Percentiles rank a stretch among this genome's conserved stretches.
Evolutionary conservation across 2,329 filamentous ascomycete species (phyloP).

Genomic region (Cladobotryum mycophilum): DNA sequence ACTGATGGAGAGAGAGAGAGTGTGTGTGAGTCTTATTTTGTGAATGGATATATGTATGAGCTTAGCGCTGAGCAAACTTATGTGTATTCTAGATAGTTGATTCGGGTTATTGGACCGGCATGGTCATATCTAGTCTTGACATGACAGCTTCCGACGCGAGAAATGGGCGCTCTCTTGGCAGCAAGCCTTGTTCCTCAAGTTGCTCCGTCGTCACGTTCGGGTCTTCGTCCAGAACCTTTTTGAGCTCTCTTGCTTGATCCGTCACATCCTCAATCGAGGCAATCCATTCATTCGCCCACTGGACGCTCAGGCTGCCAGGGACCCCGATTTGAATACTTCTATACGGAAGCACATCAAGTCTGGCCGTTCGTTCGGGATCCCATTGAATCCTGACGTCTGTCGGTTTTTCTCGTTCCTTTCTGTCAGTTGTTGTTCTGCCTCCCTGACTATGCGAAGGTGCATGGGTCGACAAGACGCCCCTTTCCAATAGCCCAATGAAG

Average conservation of each 20-base stretch:
- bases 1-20: too few species aligned
- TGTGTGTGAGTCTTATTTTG: too few species aligned
- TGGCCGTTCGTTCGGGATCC: constrained; percentile 52
- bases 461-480: constrained; percentile 28
- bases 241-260: constrained; percentile 42
- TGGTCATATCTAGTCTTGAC: constrained; percentile 26
- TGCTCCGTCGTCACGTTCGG: constrained; percentile 27
- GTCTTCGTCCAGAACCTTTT: constrained; percentile 37
- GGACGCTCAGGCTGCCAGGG: constrained; percentile 36
- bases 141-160: constrained; percentile 32
- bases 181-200: constrained; percentile 31
- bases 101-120: too few species aligned
- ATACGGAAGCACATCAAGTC: constrained; percentile 39
- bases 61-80: too few species aligned
- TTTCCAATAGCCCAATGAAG: constrained; percentile 42
- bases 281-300: constrained; percentile 47
- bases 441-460: neutral
- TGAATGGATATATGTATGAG: too few species aligned
- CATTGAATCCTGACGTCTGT: constrained; percentile 51
- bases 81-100: too few species aligned
- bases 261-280: constrained; percentile 54
- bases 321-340: constrained; percentile 58
- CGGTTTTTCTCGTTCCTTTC: constrained; percentile 20
- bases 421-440: constrained; percentile 3
- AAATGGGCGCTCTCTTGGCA: constrained; percentile 41